Conservation (phyloP, 768 basidiomycete genomes). For the Xerocomellus amylosporus region DNA sequence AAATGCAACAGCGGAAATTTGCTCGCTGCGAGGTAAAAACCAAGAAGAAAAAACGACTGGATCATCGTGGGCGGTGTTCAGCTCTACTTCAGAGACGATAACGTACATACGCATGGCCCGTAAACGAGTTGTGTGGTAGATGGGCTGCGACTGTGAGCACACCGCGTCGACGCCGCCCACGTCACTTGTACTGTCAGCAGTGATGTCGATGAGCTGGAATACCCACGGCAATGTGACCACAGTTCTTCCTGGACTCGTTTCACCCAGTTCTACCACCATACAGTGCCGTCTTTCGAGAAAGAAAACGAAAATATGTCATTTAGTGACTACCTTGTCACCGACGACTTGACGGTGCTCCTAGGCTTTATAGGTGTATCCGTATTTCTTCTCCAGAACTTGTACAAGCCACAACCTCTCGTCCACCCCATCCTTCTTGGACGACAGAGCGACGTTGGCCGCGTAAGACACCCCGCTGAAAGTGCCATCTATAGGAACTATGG, state of each 20-base stretch:
- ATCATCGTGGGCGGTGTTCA: background rate
- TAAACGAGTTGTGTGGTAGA: background rate
- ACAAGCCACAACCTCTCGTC: slow-evolving; percentile 80
- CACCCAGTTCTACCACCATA: background rate
- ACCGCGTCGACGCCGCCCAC: background rate
- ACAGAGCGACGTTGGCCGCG: slow-evolving; percentile 85
- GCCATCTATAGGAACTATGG: slow-evolving; percentile 90
- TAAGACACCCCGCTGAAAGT: slow-evolving; percentile 78
- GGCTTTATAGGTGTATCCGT: slow-evolving; percentile 73
- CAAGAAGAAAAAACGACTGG: background rate
- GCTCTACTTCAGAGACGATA: background rate
- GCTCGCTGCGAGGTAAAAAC: background rate
- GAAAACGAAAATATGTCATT: slow-evolving; percentile 37
- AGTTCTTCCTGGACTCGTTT: background rate
- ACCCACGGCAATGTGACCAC: slow-evolving; percentile 12
- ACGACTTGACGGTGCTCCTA: slow-evolving; percentile 76
- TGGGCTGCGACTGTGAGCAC: background rate
- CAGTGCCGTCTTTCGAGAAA: background rate
- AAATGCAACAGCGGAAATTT: background rate
- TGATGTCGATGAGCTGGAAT: too few relatives aligned
- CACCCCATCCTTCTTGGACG: slow-evolving; percentile 92
- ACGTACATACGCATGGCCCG: background rate
- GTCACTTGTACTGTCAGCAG: background rate
- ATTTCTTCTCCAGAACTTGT: slow-evolving; percentile 73
- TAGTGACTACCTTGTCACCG: slow-evolving; percentile 64